Base-by-base conservation (phyloP, 2,329 filamentous ascomycete genomes). In the Phialophora expanda region DNA sequence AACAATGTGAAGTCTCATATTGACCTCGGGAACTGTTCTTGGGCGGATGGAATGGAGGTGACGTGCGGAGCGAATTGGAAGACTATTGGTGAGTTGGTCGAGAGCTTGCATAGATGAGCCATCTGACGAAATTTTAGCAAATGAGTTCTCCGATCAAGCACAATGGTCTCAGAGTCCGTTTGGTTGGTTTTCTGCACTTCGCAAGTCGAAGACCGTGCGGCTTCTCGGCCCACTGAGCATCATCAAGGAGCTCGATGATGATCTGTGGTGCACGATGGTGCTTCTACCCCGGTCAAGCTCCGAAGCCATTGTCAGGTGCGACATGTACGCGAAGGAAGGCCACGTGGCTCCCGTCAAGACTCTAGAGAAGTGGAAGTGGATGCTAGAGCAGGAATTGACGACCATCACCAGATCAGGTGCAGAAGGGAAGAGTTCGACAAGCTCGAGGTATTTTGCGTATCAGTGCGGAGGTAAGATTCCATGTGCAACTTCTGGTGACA, bases 1-100 rank as follows among this genome's bases (percentile, higher is more conserved):
- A 65, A 69, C 51, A 67, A 69, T 61, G 65, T 71, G 51, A 69
- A 66, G 41, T 71, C 69, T 44, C 67, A 68, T 38, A 58, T 71
- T 26, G 61, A 69, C 17, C 55, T 68, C 30, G 65, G 58, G 14
- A 62, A 46, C 53, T 66, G 65, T 30, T 50, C 63, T 9, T 71
- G 67, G 65, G 55, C 66, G 2, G 65, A 66, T 50, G 65, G 65
- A 4, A 57, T 68, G 55, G 55, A 63, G 14, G 55, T 69, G 53
- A 65, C 60, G 6, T 69, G 62, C 46, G 46, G 44, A 4, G 56
- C 55, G 8, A 69, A 69, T 28, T 71, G 69, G 69, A 71, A 71
- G 48, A 44, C 51, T n/a, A 61, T 71, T 11, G 69, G 69, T 71
- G 51, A 68, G 69, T 64, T n/a, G 22, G 48, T 17, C 30, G 11